Percentiles rank a stretch among this genome's conserved stretches.
phyloP scores from a whole-genome alignment of 306 rosid species.

The Amphicarpaea edgeworthii region DNA sequence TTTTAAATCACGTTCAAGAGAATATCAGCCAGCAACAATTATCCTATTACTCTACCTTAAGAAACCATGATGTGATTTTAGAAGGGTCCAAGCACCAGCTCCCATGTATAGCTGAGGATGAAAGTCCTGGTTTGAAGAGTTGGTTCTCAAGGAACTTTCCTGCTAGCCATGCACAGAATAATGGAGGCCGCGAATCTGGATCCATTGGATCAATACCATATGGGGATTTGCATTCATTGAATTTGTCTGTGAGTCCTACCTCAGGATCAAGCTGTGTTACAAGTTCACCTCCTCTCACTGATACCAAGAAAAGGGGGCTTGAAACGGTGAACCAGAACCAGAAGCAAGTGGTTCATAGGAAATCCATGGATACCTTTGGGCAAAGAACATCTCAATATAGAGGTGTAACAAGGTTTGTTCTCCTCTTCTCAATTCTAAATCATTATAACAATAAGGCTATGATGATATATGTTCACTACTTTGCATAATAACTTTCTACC shows the following conservation, averaged over 20 bases:
- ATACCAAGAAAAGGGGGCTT: conserved; percentile 70
- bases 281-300: conserved; percentile 51
- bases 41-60: conserved; percentile 50
- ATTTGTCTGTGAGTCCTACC: conserved; percentile 73
- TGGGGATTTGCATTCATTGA: conserved; percentile 69
- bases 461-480: background rate
- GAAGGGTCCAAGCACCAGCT: conserved; percentile 54
- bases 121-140: conserved; percentile 51
- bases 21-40: conserved; percentile 39
- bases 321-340: conserved; percentile 56
- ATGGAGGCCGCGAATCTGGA: conserved; percentile 62
- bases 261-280: conserved; percentile 77
- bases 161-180: conserved; percentile 33
- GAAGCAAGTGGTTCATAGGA: conserved; percentile 71
- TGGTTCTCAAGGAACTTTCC: conserved; percentile 58
- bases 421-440: background rate
- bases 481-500: conserved; percentile 6
- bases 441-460: background rate
- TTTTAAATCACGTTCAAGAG: conserved; percentile 43
- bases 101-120: conserved; percentile 49
- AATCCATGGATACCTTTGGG: conserved; percentile 82
- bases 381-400: conserved; percentile 88
- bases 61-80: conserved; percentile 50
- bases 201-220: conserved; percentile 53
- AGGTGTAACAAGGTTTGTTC: conserved; percentile 78